Conservation (phyloP, 2,329 filamentous ascomycete species). For the Lasiodiplodia sp. region DNA sequence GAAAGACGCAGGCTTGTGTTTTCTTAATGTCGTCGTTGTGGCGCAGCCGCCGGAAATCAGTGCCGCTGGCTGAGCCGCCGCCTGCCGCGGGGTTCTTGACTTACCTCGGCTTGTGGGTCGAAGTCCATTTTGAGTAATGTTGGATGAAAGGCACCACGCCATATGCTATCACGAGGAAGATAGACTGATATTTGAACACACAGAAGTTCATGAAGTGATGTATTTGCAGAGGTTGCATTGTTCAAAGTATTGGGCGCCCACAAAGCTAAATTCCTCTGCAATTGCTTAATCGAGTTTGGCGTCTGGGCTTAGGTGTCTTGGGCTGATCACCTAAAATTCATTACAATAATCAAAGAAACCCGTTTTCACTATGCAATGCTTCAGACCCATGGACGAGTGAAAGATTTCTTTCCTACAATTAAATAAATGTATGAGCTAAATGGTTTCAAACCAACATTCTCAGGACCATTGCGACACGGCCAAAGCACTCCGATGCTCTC, state of each 20-base stretch:
- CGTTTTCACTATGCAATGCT: not conserved
- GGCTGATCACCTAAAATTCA: not conserved
- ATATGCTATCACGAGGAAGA: no score
- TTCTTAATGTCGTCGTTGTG: not conserved
- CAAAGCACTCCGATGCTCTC: not conserved
- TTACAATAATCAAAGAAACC: not conserved
- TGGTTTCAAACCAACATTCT: not conserved
- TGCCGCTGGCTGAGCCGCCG: not conserved
- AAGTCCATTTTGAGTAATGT: not conserved
- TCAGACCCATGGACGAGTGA: not conserved
- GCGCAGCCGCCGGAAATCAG: not conserved
- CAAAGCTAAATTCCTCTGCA: no score
- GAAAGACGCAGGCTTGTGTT: not conserved
- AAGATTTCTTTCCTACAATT: not conserved
- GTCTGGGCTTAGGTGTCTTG: not conserved
- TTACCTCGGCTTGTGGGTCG: conserved; percentile 10
- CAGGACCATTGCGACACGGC: not conserved
- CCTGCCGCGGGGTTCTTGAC: not conserved
- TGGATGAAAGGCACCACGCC: not conserved
- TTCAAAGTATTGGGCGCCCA: not conserved
- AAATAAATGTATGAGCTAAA: not conserved
- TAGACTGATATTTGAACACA: not conserved
- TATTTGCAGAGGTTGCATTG: not conserved
- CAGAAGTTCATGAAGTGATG: not conserved
- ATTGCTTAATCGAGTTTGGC: not conserved